A percentile compares a stretch with the other conserved stretches of the same genome.
Evolutionary conservation across 2,329 filamentous ascomycete species (phyloP).

Genomic region (Colletotrichum sp.): DNA sequence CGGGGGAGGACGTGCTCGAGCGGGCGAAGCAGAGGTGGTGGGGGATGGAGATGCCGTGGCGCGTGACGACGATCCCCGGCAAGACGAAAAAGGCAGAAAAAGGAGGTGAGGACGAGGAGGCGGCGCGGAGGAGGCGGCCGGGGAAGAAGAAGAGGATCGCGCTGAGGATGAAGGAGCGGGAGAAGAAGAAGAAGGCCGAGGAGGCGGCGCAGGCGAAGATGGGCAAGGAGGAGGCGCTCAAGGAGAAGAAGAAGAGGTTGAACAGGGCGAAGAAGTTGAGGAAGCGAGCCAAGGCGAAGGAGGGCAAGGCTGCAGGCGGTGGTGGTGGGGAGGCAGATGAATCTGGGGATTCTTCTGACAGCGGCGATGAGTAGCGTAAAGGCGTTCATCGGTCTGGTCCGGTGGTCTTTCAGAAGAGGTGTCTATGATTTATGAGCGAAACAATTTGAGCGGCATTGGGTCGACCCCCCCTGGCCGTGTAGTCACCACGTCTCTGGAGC

Average conservation of each 20-base stretch:
- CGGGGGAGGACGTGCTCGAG: conserved; percentile 53
- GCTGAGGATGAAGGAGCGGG: conserved; percentile 49
- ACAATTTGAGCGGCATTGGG: neutral
- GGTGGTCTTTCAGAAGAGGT: neutral
- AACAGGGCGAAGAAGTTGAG: conserved; percentile 67
- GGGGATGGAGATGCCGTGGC: conserved; percentile 68
- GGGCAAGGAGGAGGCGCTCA: conserved; percentile 61
- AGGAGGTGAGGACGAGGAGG: conserved; percentile 20
- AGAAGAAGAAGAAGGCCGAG: conserved; percentile 43
- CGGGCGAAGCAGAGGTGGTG: conserved; percentile 52
- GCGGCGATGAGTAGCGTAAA: neutral
- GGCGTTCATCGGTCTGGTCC: neutral
- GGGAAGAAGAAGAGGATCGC: conserved; percentile 66
- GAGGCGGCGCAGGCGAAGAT: conserved; percentile 41
- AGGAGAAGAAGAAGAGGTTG: conserved; percentile 66
- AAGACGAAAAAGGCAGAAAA: neutral
- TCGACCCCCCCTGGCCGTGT: neutral
- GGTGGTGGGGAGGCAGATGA: neutral
- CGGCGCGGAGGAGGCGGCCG: conserved; percentile 48
- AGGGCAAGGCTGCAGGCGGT: conserved; percentile 43
- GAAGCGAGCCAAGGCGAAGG: conserved; percentile 61
- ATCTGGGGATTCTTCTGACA: conserved; percentile 3
- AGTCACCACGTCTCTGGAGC: neutral
- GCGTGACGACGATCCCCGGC: conserved; percentile 48
- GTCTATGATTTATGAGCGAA: neutral